These are phyloP conservation scores for Didymella exigua DNA, from an alignment of 2,329 filamentous ascomycete genomes.

Conservation along the genomic window DNA sequence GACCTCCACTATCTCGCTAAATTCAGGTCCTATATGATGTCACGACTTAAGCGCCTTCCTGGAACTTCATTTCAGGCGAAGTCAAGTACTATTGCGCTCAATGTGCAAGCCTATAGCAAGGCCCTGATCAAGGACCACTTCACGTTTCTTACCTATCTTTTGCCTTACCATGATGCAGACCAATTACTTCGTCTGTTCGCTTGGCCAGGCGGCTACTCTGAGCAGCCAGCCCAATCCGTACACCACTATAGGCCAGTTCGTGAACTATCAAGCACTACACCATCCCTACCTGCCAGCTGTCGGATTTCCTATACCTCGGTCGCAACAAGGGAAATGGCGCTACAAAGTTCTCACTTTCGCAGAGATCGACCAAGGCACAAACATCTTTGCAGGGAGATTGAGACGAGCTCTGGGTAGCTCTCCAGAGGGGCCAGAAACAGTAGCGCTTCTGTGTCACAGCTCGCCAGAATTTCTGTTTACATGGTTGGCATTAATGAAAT, in stretches of 20 bases:
- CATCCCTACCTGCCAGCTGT: slow-evolving; percentile 54
- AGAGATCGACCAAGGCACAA: slow-evolving; percentile 44
- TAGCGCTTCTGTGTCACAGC: slow-evolving; percentile 63
- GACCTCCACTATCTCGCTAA: slow-evolving; percentile 5
- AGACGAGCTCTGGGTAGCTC: slow-evolving; percentile 18
- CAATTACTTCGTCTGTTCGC: slow-evolving; percentile 67
- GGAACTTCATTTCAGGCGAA: slow-evolving; percentile 3
- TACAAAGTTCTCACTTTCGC: slow-evolving; percentile 45
- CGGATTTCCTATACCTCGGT: slow-evolving; percentile 53
- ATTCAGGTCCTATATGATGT: slow-evolving; percentile 30
- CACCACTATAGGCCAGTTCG: slow-evolving; percentile 56
- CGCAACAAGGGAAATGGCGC: slow-evolving; percentile 28
- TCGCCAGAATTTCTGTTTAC: slow-evolving; percentile 63
- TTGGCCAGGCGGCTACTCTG: slow-evolving; percentile 59
- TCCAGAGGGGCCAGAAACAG: slow-evolving; percentile 35
- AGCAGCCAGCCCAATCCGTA: slow-evolving; percentile 47
- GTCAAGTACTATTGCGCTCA: not conserved
- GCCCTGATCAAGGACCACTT: not conserved
- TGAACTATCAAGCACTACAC: slow-evolving; percentile 55
- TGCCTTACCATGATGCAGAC: slow-evolving; percentile 26
- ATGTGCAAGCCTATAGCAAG: not conserved
- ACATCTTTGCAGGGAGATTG: slow-evolving; percentile 44
- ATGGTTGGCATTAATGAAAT: slow-evolving; percentile 64
- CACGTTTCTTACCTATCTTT: not conserved
- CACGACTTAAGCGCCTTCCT: slow-evolving; percentile 29